phyloP scores from a whole-genome alignment of 2,329 filamentous ascomycete species.

The Fusarium anguioides region DNA sequence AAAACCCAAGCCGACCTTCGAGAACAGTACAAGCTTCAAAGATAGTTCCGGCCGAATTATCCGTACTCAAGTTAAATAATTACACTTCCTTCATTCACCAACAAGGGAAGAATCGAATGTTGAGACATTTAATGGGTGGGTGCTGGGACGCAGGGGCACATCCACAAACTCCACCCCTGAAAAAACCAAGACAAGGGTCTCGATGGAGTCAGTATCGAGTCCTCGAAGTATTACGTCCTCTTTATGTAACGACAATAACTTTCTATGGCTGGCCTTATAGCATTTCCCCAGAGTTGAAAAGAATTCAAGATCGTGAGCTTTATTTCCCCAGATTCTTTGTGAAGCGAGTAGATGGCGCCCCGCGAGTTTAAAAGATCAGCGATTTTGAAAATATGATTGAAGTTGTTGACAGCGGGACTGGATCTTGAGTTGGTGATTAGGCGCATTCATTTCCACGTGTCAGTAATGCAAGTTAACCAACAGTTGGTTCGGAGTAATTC shows the following conservation, averaged over 20 bases:
- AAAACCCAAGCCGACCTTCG: not conserved
- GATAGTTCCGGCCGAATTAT: not conserved
- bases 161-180: not conserved
- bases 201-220: not conserved
- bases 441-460: constrained; percentile 28
- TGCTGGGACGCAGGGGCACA: not conserved
- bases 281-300: constrained; percentile 35
- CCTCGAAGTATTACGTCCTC: constrained; percentile 40
- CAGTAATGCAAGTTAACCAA: not conserved
- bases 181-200: not conserved
- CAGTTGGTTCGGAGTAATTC: not conserved
- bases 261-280: constrained; percentile 35
- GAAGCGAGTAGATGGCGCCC: constrained; percentile 6
- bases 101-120: not conserved
- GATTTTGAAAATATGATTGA: too few relatives aligned
- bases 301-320: not conserved
- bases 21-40: not conserved
- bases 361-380: not conserved
- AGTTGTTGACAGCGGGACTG: constrained; percentile 21
- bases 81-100: too few relatives aligned
- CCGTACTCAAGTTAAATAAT: too few relatives aligned
- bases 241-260: constrained; percentile 42
- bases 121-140: not conserved
- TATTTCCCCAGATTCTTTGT: constrained; percentile 33
- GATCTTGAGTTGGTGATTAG: constrained; percentile 39